Base-by-base conservation (phyloP, 345 rosid species). In the Syzygium aromaticum region DNA sequence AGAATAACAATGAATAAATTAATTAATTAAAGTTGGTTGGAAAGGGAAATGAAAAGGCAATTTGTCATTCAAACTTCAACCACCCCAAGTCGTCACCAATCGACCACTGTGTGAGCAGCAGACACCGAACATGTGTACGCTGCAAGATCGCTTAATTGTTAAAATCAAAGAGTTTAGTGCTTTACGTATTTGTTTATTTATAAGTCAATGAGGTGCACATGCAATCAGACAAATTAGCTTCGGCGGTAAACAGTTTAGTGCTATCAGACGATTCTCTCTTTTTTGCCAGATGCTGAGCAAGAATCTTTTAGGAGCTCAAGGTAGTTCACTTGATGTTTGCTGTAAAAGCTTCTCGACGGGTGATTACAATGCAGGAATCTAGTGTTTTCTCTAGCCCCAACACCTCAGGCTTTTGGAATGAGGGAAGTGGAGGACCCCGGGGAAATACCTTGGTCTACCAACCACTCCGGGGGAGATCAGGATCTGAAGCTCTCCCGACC, bases 1-100 rank as follows among this genome's bases (percentile, higher is more conserved):
- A 0, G 3, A 64, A 3, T 2, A 0, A 7, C 0, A 67, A 30
- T 30, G 8, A 17, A 64, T 64, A 11, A 25, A n/a, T 61, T 4
- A 30, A 30, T 30, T 16, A 30, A 67, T 67, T 16, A 67, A 30
- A 67, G 78, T 67, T 73, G 46, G 49, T 73, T 33, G 11, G 46
- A 17, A 73, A 19, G 80, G 49, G 80, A 33, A 11, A 19, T 33
- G 13, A 21, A 73, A 33, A 5, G 80, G 80, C 77, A 21, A 23
- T 33, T 67, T 33, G 78, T 17, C 78, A 30, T 67, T 67, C 78
- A 67, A 67, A 67, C 80, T 19, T 33, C 80, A 17, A 67, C 78
- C 22, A 28, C 43, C 78, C 23, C 12, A 16, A 64, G 77, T 9
- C 77, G 33, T 23, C 3, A 30, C 14, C 43, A 30, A 30, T 30